Conservation (phyloP, 305 asterid species). For the Fraxinus albicans region DNA sequence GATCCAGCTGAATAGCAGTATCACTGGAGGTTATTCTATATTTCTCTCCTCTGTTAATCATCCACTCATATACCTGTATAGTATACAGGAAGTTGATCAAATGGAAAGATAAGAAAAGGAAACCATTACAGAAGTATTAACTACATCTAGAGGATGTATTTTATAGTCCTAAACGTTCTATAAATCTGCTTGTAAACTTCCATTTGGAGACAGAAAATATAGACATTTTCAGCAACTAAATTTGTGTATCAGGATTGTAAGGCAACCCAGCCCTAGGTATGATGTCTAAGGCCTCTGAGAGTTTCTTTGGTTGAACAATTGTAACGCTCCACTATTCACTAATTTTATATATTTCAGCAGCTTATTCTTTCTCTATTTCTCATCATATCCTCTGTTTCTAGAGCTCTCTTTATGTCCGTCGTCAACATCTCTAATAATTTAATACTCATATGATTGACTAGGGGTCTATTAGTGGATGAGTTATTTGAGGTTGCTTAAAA, state of each 20-base stretch:
- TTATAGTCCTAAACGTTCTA: background rate
- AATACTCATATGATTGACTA: background rate
- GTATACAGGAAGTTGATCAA: slow-evolving; percentile 6
- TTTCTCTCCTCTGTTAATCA: slow-evolving; percentile 71
- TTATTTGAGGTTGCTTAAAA: background rate
- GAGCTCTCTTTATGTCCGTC: background rate
- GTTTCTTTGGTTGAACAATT: background rate
- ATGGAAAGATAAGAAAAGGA: background rate
- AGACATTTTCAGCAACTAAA: background rate
- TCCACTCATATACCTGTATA: slow-evolving; percentile 88
- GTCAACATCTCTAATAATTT: background rate
- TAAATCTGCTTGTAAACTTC: background rate
- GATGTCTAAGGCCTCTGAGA: background rate
- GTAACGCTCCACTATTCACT: background rate
- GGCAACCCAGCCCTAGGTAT: background rate
- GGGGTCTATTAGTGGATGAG: background rate
- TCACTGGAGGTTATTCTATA: slow-evolving; percentile 68
- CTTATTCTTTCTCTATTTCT: background rate
- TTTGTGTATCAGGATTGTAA: background rate
- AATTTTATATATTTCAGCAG: background rate
- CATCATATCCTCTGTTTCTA: background rate
- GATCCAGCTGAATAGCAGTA: slow-evolving; percentile 83
- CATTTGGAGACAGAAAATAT: background rate
- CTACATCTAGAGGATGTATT: background rate
- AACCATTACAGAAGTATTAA: background rate